phyloP scores from a whole-genome alignment of 2,329 filamentous ascomycete genomes.

The Scolecobasidium constrictum region DNA sequence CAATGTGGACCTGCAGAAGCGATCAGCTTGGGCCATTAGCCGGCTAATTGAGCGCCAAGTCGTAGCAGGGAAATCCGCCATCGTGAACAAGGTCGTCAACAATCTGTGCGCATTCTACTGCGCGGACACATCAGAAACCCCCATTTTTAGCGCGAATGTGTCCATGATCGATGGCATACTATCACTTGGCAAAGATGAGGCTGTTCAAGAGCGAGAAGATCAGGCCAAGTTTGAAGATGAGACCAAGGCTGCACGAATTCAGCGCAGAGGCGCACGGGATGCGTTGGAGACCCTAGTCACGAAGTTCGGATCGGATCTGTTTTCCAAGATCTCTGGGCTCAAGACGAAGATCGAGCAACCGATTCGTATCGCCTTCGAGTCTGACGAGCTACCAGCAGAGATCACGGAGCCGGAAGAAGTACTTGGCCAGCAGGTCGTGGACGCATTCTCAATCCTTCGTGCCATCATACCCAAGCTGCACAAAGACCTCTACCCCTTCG shows the following conservation, averaged over 20 bases:
- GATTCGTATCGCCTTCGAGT: constrained; percentile 61
- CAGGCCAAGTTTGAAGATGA: constrained; percentile 83
- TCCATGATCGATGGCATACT: constrained; percentile 69
- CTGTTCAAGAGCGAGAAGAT: constrained; percentile 84
- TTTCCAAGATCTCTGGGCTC: constrained; percentile 77
- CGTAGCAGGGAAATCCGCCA: constrained; percentile 63
- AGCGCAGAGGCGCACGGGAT: constrained; percentile 85
- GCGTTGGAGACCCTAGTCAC: constrained; percentile 77
- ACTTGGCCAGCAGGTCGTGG: constrained; percentile 87
- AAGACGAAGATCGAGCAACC: constrained; percentile 72
- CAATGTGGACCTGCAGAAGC: constrained; percentile 74
- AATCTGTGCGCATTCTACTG: constrained; percentile 97
- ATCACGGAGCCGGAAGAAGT: constrained; percentile 71
- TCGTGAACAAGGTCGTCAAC: constrained; percentile 89
- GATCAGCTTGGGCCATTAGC: constrained; percentile 77
- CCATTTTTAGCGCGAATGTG: constrained; percentile 81
- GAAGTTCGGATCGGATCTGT: constrained; percentile 65
- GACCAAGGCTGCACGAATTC: constrained; percentile 79
- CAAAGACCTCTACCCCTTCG: constrained; percentile 61
- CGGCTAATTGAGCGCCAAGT: constrained; percentile 80
- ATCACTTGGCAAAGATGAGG: constrained; percentile 94
- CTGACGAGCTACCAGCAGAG: constrained; percentile 54
- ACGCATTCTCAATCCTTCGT: constrained; percentile 84
- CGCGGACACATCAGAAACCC: constrained; percentile 93
- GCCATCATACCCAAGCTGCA: constrained; percentile 89